Evolutionary conservation across 257 asterid genomes (phyloP), one percentile per base, ranked within the genome.

Genomic region (Sherardia arvensis): DNA sequence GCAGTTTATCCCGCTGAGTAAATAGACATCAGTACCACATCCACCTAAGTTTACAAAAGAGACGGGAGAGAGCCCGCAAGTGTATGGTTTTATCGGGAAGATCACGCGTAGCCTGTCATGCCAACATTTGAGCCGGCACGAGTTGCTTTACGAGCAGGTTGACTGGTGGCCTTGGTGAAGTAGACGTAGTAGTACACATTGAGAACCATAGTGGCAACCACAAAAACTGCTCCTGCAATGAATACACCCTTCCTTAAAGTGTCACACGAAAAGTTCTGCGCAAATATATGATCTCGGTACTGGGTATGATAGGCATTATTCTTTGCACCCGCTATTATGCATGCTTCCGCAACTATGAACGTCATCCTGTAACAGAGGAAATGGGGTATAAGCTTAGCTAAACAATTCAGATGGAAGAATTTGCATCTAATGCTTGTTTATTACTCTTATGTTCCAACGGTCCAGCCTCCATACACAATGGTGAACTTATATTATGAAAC

Each of bases 161-260:
- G 87, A 66, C 74, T 71, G 61, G 90, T 81, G 56, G 96, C 96
- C 79, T 70, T 84, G 17, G 87, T 82, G 87, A 86, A 84, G 87
- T 86, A 86, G 72, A 86, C 67, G 76, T 86, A 88, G 76, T 79
- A 86, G 72, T 89, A 89, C 36, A 85, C 72, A 23, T 89, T 87
- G 66, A 89, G 82, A 56, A 79, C 62, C 98, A 88, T 91, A 0
- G 92, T 91, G 14, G 82, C 91, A 38, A 83, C 79, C 67, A 83
- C 93, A 49, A 88, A 88, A 25, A 86, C 96, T 6, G 98, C 95
- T 53, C 98, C 98, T 7, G 96, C 96, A n/a, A 91, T 73, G 81
- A 91, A 91, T 14, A 88, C 73, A 5, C 96, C 98, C 72, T 91
- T 91, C 66, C 96, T 67, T 25, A 88, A 73, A 0, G 98, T 53